Evolutionary conservation across 1,284 basidiomycete species (phyloP), one percentile per base, ranked within the genome.

Genomic region (Fomitiporia mediterranea): DNA sequence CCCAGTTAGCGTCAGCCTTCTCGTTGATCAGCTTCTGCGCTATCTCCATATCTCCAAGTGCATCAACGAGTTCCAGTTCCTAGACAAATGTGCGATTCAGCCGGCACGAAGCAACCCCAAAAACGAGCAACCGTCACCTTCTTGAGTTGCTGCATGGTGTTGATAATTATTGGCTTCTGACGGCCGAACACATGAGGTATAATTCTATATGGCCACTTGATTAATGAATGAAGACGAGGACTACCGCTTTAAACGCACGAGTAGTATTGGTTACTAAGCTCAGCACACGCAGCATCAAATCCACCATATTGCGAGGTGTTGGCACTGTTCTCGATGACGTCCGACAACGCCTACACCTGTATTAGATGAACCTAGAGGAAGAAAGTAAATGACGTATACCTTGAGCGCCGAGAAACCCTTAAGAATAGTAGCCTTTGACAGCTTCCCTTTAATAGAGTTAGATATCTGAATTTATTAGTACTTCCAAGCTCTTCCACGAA

Each of bases 51-150:
- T 84, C 82, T 35, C 80, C 81, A 19, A 86, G 75, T 4, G 82
- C 80, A 60, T 85, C 83, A 17, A 86, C 80, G 15, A 85, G 75
- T 21, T 84, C 81, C 21, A 86, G 74, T 72, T 86, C 83, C 73
- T 79, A 57, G 9, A 27, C 27, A 44, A 4, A 21, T 19, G 25
- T 51, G 37, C 56, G 55, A 9, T 37, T 43, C 19, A 55, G 53
- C 38, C 23, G 34, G 27, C 50, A 32, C 13, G 3, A 54, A 21
- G 2, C 15, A 48, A 27, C 27, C 15, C 11, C 11, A 40, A 17
- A 4, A 44, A 30, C 34, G 2, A 32, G 8, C 52, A 25, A 25
- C 35, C 50, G 37, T 61, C 32, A 76, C 77, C 66, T 63, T 74
- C 64, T 83, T 81, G 55, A 85, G 67, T 19, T 68, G 53, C 0